These are phyloP conservation scores for Angomonas ambiguus DNA, from an alignment of 208 protist genomes.

Conservation along the genomic window DNA sequence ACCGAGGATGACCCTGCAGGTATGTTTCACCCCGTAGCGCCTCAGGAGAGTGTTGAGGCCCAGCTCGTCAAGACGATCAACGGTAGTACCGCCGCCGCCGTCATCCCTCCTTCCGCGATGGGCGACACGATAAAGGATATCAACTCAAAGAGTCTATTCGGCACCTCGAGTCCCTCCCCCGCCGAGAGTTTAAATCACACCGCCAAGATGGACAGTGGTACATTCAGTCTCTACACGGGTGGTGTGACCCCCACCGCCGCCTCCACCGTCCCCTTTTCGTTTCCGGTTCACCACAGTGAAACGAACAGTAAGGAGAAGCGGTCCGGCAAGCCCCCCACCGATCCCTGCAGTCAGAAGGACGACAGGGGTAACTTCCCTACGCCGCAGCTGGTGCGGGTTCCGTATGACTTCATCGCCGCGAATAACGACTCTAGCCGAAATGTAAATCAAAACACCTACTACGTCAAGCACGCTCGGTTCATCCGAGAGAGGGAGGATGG, in stretches of 20 bases:
- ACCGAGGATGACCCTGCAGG: slow-evolving; percentile 7
- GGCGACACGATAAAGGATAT: neutral
- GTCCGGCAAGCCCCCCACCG: neutral
- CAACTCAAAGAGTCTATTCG: neutral
- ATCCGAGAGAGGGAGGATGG: neutral
- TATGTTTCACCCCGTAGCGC: slow-evolving; percentile 11
- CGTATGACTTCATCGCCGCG: neutral
- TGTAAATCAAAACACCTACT: neutral
- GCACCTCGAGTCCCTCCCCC: neutral
- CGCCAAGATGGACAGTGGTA: neutral
- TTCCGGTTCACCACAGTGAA: neutral
- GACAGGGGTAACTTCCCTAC: neutral
- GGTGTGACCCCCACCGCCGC: slow-evolving; percentile 1
- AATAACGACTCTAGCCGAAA: slow-evolving; percentile 1
- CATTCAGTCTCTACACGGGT: neutral
- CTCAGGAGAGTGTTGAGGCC: slow-evolving; percentile 19
- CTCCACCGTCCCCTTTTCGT: neutral
- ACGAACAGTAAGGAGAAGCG: slow-evolving; percentile 10
- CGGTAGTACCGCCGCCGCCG: neutral
- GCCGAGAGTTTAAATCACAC: neutral
- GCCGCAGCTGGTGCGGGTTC: neutral
- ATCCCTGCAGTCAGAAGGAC: neutral
- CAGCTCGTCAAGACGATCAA: slow-evolving; percentile 1
- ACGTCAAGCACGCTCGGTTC: neutral
- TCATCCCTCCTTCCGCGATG: neutral